Evolutionary conservation across 2,329 filamentous ascomycete genomes (phyloP), one percentile per base, ranked within the genome.

Genomic region (Xylaria sp.): DNA sequence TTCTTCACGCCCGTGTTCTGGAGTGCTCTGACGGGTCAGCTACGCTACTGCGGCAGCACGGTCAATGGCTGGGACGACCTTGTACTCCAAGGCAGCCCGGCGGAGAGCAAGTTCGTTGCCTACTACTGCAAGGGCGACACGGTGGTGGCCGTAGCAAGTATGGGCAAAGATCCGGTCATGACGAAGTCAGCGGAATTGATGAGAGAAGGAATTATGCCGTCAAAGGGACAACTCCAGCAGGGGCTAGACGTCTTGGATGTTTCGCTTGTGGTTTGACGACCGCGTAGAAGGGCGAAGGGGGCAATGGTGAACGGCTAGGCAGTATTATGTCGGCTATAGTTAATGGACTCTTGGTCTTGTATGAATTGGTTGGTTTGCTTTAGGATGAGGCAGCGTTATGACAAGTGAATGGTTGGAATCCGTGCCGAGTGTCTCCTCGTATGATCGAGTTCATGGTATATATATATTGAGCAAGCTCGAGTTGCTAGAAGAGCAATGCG

Each of bases 1-100:
- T 84, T 88, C 2, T 98, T 97, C 81, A 95, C 96, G 66, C 96
- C 96, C 0, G 88, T 99, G 59, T 99, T 99, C 84, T 99, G 96
- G 96, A 97, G 93, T 1, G 96, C 96, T 0, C 83, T 99, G 4
- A 93, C 94, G 4, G 87, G 90, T 5, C 96, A 99, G 82, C 81
- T 99, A 75, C 89, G 96, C 54, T 99, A 99, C 84, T 97, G 94
- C 77, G 96, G 96, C 12, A 96, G 95, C 82, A 93, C 94, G 0
- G 82, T 85, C 0, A 87, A 88, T 62, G 95, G 95, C 0, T 98
- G 89, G 83, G 96, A 99, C 77, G 94, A 97, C 74, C 77, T 98
- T 4, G 85, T 98, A 0, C 74, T 99, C 11, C 87, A 92, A 59
- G 95, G 95, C 12, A 88, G 92, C 73, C 88, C 90, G 0, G 90